A percentile compares a stretch with the other conserved stretches of the same genome.
Conservation (phyloP, 2,329 filamentous ascomycete species). For the Fusarium solani-melongenae region DNA sequence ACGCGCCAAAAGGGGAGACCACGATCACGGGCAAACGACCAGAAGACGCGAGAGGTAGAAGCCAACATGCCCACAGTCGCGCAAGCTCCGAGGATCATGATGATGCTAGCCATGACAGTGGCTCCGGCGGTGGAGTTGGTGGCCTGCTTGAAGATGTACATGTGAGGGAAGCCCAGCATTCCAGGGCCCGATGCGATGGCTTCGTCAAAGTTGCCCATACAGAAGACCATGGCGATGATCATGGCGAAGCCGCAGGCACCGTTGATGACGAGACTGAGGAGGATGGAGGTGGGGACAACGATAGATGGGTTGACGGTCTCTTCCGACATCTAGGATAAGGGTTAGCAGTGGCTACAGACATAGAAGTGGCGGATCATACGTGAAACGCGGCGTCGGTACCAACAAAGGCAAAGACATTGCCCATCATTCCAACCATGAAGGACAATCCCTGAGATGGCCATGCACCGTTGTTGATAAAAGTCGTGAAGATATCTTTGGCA, state of each 20-base stretch:
- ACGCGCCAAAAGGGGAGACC: constrained; percentile 47
- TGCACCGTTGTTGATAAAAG: constrained; percentile 56
- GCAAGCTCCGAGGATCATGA: constrained; percentile 60
- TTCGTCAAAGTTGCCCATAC: constrained; percentile 58
- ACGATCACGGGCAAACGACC: constrained; percentile 59
- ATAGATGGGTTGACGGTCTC: constrained; percentile 60
- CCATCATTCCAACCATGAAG: constrained; percentile 58
- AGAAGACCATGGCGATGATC: constrained; percentile 66
- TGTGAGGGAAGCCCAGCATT: constrained; percentile 62
- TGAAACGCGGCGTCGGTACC: constrained; percentile 48
- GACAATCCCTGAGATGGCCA: constrained; percentile 57
- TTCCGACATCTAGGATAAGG: constrained; percentile 52
- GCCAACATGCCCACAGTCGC: constrained; percentile 65
- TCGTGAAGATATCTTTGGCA: constrained; percentile 54
- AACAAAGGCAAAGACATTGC: constrained; percentile 51
- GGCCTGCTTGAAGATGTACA: constrained; percentile 66
- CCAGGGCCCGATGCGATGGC: constrained; percentile 58
- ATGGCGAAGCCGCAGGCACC: constrained; percentile 65
- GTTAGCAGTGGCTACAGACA: not conserved
- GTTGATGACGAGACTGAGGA: constrained; percentile 61
- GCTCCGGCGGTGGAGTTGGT: constrained; percentile 60
- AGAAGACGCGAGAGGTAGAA: constrained; percentile 67
- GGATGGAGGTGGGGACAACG: constrained; percentile 62
- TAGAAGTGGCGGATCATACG: constrained; percentile 11
- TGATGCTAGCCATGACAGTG: constrained; percentile 60